Percentiles rank a stretch among this genome's conserved stretches.
Conservation (phyloP, 2,329 filamentous ascomycete species). For the Venturia pyrina region DNA sequence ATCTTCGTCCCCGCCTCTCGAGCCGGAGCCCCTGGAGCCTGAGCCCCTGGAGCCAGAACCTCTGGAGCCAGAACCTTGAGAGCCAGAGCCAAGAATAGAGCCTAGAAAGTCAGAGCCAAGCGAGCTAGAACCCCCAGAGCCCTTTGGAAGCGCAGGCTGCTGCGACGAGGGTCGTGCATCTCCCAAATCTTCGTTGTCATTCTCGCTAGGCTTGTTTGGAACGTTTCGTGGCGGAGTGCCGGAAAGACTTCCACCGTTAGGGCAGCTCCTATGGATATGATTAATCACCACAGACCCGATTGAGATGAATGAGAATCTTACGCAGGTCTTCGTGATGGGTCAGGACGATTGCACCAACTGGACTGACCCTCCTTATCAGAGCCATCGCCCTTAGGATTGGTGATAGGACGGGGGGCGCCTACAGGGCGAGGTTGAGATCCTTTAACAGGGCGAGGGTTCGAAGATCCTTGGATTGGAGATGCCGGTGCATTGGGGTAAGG, state of each 20-base stretch:
- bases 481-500: not conserved
- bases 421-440: not conserved
- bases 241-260: not conserved
- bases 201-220: not conserved
- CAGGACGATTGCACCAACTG: constrained; percentile 4
- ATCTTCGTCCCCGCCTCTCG: no score
- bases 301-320: not conserved
- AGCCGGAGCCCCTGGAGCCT: no score
- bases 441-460: not conserved
- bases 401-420: not conserved
- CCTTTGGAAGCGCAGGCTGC: not conserved
- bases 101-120: no score
- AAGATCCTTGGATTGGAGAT: not conserved
- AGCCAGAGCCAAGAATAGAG: no score
- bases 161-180: not conserved
- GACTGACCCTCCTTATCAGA: not conserved
- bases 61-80: no score
- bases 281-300: not conserved
- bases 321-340: constrained; percentile 4
- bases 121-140: no score
- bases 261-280: not conserved
- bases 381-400: not conserved
- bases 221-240: not conserved
- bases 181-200: not conserved
- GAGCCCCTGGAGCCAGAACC: no score